These are phyloP conservation scores for Tephrocybe sp. DNA, from an alignment of 768 basidiomycete genomes.

Conservation along the genomic window DNA sequence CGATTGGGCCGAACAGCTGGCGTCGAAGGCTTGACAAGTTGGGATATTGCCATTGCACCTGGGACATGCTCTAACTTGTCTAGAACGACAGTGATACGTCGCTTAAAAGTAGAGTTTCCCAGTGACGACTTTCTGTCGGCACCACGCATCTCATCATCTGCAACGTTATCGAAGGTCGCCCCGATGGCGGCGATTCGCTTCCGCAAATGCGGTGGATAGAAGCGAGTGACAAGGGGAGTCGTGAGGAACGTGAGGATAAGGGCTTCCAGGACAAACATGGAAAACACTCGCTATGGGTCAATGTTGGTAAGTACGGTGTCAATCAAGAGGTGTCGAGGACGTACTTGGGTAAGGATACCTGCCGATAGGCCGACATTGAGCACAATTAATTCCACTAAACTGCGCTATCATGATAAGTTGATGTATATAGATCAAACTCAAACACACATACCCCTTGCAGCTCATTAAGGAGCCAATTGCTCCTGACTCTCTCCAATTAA, in stretches of 20 bases:
- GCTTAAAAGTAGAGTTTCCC: conserved; percentile 4
- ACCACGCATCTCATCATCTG: conserved; percentile 31
- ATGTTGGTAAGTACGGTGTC: neutral
- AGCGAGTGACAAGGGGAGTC: conserved; percentile 63
- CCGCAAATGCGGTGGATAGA: conserved; percentile 67
- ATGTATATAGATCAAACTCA: neutral
- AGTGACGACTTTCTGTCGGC: conserved; percentile 8
- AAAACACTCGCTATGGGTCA: conserved; percentile 63
- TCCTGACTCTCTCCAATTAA: conserved; percentile 74
- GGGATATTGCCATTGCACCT: conserved; percentile 84
- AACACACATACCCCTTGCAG: conserved; percentile 77
- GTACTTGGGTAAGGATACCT: conserved; percentile 63
- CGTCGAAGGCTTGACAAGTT: conserved; percentile 59
- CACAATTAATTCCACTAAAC: conserved; percentile 90
- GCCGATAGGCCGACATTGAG: conserved; percentile 90
- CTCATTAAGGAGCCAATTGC: conserved; percentile 93
- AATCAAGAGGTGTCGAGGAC: conserved; percentile 3
- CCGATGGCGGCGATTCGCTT: conserved; percentile 45
- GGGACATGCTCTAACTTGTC: conserved; percentile 90
- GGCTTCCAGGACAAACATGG: conserved; percentile 92
- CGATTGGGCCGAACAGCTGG: conserved; percentile 12
- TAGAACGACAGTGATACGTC: conserved; percentile 78
- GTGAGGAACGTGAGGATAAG: conserved; percentile 83
- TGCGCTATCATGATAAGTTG: conserved; percentile 22
- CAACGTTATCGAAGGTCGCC: conserved; percentile 44